Evolutionary conservation across 169 alveolate genomes (phyloP).

Genomic region (Eimeria necatrix): DNA sequence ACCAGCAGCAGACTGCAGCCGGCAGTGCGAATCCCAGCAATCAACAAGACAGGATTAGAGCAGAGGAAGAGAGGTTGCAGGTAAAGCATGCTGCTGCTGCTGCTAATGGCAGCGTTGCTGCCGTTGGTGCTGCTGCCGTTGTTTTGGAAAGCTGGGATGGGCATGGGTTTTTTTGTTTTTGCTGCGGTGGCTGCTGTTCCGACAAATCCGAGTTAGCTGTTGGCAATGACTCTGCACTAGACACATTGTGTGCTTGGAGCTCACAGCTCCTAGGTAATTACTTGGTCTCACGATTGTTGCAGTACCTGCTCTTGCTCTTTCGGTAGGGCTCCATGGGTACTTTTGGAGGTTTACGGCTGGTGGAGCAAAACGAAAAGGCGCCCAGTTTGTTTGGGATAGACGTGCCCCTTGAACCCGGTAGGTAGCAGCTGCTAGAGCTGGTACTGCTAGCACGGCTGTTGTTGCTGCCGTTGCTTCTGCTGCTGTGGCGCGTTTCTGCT

Average conservation of each 20-base stretch:
- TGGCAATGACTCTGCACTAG: too few relatives aligned
- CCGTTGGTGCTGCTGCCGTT: background rate
- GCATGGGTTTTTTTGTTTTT: background rate
- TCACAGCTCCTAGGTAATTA: too few relatives aligned
- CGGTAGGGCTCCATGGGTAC: constrained; percentile 80
- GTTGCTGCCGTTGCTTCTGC: background rate
- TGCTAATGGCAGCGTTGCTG: background rate
- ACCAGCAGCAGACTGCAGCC: background rate
- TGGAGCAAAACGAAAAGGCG: constrained; percentile 68
- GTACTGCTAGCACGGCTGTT: background rate
- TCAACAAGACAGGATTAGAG: constrained; percentile 10
- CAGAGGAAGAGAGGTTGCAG: constrained; percentile 59
- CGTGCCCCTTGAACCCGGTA: constrained; percentile 76
- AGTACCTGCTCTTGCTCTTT: background rate
- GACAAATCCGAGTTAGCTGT: background rate
- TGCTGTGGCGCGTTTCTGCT: background rate
- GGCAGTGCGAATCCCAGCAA: constrained; percentile 17
- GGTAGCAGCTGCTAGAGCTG: background rate
- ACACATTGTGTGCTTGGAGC: too few relatives aligned
- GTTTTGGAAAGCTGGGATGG: background rate
- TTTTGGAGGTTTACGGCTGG: constrained; percentile 78
- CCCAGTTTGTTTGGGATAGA: constrained; percentile 30
- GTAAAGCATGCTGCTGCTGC: constrained; percentile 21
- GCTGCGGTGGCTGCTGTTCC: background rate
- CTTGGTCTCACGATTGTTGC: background rate